Evolutionary conservation across 1,139 yeast genomes (phyloP).

Genomic region (Pichia sp.): DNA sequence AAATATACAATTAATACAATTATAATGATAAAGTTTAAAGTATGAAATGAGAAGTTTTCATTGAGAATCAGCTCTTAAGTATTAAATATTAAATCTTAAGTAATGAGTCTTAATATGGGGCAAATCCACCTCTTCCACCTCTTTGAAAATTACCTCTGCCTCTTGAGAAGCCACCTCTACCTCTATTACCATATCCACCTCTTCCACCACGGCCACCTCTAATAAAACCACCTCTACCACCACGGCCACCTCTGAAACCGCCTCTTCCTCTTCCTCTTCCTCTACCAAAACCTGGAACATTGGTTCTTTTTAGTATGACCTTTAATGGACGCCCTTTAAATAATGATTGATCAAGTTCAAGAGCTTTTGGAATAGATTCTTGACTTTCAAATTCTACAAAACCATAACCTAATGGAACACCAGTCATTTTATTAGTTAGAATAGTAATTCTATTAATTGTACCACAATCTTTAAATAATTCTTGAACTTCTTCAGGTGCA

Average conservation of each 20-base stretch:
- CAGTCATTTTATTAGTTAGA: conserved; percentile 49
- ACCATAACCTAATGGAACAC: conserved; percentile 65
- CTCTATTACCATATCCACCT: conserved; percentile 8
- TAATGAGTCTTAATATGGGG: conserved; percentile 19
- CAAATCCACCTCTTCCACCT: conserved; percentile 27
- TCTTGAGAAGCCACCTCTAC: conserved; percentile 3
- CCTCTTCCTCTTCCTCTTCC: conserved; percentile 24
- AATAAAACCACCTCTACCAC: conserved; percentile 31
- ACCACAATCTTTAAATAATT: conserved; percentile 47
- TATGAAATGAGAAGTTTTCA: no score
- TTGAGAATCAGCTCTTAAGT: no score
- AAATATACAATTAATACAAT: no score
- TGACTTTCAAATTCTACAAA: conserved; percentile 56
- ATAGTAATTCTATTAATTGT: conserved; percentile 56
- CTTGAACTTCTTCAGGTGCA: conserved; percentile 54
- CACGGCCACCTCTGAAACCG: conserved; percentile 26
- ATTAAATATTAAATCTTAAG: no score
- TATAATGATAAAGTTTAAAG: no score
- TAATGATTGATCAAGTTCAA: conserved; percentile 43
- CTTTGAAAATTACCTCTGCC: not conserved
- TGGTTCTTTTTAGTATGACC: conserved; percentile 63
- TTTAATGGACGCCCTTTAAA: conserved; percentile 52
- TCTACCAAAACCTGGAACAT: conserved; percentile 51
- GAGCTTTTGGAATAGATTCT: conserved; percentile 45
- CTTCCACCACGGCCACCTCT: conserved; percentile 9